phyloP scores from a whole-genome alignment of 2,329 filamentous ascomycete genomes.

The Trichophyton verrucosum region DNA sequence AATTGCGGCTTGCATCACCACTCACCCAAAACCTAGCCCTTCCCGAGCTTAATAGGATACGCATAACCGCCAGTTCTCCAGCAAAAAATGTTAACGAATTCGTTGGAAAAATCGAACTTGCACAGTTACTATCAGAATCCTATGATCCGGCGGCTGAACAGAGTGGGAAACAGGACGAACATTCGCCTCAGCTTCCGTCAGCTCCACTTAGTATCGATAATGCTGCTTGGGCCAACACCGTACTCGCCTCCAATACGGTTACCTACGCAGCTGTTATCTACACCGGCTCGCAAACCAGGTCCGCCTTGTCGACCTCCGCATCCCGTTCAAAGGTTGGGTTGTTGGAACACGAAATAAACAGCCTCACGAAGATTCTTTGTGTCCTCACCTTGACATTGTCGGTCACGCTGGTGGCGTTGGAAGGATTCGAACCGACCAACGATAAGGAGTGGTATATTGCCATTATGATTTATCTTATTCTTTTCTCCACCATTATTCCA shows the following conservation, averaged over 20 bases:
- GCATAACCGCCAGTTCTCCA: conserved; percentile 73
- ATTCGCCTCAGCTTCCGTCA: conserved; percentile 35
- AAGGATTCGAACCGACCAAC: conserved; percentile 55
- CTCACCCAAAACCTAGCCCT: conserved; percentile 67
- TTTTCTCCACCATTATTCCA: conserved; percentile 98
- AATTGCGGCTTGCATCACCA: conserved; percentile 74
- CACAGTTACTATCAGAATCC: conserved; percentile 40
- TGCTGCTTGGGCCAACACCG: conserved; percentile 96
- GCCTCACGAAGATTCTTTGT: conserved; percentile 89
- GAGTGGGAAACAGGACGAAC: not conserved
- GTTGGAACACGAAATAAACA: conserved; percentile 93
- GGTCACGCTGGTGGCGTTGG: conserved; percentile 72
- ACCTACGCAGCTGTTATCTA: conserved; percentile 87
- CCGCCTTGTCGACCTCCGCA: conserved; percentile 80
- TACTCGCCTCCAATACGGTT: conserved; percentile 82
- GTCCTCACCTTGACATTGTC: conserved; percentile 76
- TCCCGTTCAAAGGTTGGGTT: conserved; percentile 90
- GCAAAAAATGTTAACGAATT: conserved; percentile 94
- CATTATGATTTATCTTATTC: conserved; percentile 92
- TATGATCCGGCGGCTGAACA: conserved; percentile 35
- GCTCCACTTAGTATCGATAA: conserved; percentile 84
- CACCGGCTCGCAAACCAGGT: conserved; percentile 85
- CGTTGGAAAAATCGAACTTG: conserved; percentile 70
- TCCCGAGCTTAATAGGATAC: conserved; percentile 54
- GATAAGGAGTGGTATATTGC: conserved; percentile 73